Conservation (phyloP, 2,329 filamentous ascomycete species). For the Catunica adiposa region DNA sequence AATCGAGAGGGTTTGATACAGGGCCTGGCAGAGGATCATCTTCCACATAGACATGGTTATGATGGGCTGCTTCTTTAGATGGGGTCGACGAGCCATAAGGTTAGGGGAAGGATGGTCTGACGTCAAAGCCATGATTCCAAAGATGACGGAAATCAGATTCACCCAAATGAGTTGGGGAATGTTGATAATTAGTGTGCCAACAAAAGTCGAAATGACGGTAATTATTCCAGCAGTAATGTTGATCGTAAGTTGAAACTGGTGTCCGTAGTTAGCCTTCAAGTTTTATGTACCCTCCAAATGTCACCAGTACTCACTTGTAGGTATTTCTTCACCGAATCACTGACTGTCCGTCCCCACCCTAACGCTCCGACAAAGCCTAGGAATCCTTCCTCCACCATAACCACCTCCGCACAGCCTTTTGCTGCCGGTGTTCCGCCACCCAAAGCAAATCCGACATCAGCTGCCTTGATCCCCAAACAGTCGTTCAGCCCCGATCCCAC, state of each 20-base stretch:
- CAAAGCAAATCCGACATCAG: constrained; percentile 53
- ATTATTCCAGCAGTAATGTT: constrained; percentile 44
- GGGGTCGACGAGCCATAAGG: constrained; percentile 19
- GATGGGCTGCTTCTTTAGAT: constrained; percentile 50
- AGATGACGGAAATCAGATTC: constrained; percentile 44
- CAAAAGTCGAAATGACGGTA: constrained; percentile 39
- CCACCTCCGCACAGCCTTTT: constrained; percentile 44
- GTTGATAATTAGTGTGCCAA: constrained; percentile 35
- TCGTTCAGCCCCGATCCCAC: constrained; percentile 53
- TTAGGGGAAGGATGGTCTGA: constrained; percentile 24
- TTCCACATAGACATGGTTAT: constrained; percentile 58
- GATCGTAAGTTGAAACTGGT: constrained; percentile 42
- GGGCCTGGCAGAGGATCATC: constrained; percentile 45
- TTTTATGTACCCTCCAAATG: not conserved
- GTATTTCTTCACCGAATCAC: constrained; percentile 48
- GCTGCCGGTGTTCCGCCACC: constrained; percentile 49
- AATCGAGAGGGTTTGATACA: constrained; percentile 41
- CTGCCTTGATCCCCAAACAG: constrained; percentile 47
- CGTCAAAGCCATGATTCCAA: constrained; percentile 35
- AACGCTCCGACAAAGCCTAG: constrained; percentile 45
- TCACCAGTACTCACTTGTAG: constrained; percentile 28
- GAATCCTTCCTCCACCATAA: constrained; percentile 47
- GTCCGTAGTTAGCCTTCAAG: not conserved
- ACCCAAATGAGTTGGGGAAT: constrained; percentile 44
- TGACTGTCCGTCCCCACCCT: constrained; percentile 46